Evolutionary conservation across 2,329 filamentous ascomycete species (phyloP).

Genomic region (Beauveria pseudobassiana): DNA sequence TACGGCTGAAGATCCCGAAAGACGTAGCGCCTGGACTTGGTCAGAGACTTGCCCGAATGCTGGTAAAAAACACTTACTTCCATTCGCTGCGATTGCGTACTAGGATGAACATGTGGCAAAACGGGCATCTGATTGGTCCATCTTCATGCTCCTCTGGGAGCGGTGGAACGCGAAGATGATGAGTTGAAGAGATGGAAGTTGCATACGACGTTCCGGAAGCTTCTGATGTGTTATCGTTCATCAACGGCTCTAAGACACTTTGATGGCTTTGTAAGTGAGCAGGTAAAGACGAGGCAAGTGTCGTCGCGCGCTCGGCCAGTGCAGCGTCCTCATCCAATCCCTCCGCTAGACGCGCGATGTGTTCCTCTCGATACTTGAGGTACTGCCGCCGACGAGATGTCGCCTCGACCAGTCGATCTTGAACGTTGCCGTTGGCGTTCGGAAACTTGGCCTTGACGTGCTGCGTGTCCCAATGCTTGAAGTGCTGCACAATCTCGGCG

Average conservation of each 20-base stretch:
- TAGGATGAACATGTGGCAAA: not conserved
- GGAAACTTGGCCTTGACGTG: not conserved
- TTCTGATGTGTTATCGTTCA: not conserved
- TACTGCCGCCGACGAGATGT: slow-evolving; percentile 8
- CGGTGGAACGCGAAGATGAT: not conserved
- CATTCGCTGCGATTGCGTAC: not conserved
- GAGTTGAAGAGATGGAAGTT: not conserved
- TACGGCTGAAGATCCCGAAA: slow-evolving; percentile 8
- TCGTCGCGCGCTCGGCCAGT: not conserved
- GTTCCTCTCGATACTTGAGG: slow-evolving; percentile 6
- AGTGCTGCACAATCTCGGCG: not conserved
- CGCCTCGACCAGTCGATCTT: not conserved
- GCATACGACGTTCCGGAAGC: not conserved
- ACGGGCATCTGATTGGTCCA: not conserved
- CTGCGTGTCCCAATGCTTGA: not conserved
- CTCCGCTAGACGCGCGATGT: not conserved
- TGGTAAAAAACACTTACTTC: not conserved
- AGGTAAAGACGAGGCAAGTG: not conserved
- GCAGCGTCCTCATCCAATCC: not conserved
- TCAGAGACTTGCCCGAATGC: not conserved
- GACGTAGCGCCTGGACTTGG: not conserved
- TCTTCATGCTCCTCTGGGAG: not conserved
- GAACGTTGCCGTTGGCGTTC: not conserved
- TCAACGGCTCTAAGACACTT: not conserved
- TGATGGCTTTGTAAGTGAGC: too few species aligned